Percentiles rank a stretch among this genome's conserved stretches.
Evolutionary conservation across 163 green algal genomes (phyloP).

Genomic region (Chlamydomonas reinhardtii): DNA sequence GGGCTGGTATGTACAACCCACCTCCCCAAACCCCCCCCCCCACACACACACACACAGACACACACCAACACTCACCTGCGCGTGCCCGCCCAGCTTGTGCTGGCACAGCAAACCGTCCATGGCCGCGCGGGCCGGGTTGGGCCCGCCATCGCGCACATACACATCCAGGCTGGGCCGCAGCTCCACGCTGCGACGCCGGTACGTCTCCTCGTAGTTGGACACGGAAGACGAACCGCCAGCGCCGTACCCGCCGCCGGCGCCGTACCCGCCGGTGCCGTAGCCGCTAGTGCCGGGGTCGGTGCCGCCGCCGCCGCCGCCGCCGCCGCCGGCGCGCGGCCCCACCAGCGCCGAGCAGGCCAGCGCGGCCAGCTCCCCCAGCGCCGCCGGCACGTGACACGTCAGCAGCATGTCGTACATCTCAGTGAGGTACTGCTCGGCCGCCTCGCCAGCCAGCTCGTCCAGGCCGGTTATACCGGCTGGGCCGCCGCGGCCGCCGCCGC

Average conservation of each 20-base stretch:
- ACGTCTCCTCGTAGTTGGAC: too few relatives aligned
- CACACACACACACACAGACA: background rate
- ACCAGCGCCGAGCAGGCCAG: constrained; percentile 2
- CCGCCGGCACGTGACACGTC: constrained; percentile 5
- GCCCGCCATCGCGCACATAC: constrained; percentile 18
- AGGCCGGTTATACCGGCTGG: background rate
- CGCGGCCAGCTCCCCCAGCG: constrained; percentile 21
- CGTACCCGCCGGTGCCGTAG: too few relatives aligned
- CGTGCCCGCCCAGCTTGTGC: constrained; percentile 44
- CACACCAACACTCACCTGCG: constrained; percentile 12
- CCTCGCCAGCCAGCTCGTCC: background rate
- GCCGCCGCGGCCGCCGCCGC: too few relatives aligned
- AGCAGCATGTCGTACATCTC: constrained; percentile 34
- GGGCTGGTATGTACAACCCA: too few relatives aligned
- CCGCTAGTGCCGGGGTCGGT: too few relatives aligned
- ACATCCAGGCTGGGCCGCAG: constrained; percentile 10
- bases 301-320: too few relatives aligned
- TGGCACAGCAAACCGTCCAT: constrained; percentile 30
- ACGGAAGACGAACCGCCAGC: too few relatives aligned
- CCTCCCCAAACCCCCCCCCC: too few relatives aligned
- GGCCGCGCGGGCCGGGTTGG: background rate
- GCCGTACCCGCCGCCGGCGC: too few relatives aligned
- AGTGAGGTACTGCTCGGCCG: constrained; percentile 28
- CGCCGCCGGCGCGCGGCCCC: background rate
- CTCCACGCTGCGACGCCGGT: background rate